Base-by-base conservation (phyloP, 2,329 filamentous ascomycete species). In the Penicillium sp. region DNA sequence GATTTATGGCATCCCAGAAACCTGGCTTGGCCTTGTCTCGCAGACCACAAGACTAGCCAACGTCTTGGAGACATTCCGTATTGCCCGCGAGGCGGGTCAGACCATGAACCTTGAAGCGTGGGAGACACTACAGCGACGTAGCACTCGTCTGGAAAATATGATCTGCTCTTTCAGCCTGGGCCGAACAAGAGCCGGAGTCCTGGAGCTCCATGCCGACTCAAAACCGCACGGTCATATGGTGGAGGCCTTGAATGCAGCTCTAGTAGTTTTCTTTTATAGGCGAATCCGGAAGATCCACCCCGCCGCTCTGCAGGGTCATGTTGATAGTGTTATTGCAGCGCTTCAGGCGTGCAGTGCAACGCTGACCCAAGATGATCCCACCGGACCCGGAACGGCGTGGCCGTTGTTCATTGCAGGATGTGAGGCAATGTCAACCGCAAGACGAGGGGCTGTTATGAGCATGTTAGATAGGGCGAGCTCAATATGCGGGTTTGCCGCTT, bases 41-140 rank as follows among this genome's bases (percentile, higher is more conserved):
- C 71, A 73, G 49, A 72, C 71, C 1, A 73, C 70, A 1, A 60
- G 71, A 26, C 57, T 74, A 12, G 71, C 71, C 13, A 73, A 71
- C 43, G 61, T 66, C 4, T 53, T 66, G 48, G 64, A 66, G 31
- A 61, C 53, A 21, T 57, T 65, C 24, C 52, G 53, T 7, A 49
- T 60, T 32, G 59, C 60, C 5, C 57, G 57, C 12, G 45, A 48
- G 1, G 34, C 51, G 6, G 48, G 48, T 1, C 49, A 39, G 17
- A 39, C 41, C 7, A 45, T 57, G 10, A 58, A 54, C 21, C 49
- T 61, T 0, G 59, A 62, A 35, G 58, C 58, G 19, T 61, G 59
- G 59, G 61, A 65, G 22, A 54, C 60, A 2, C 45, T 68, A 3
- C 60, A 68, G 12, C 54, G 61, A 17, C 58, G 61, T 29, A 58